Evolutionary conservation across 1,139 yeast species (phyloP).

Genomic region (Blastobotrys illinoisensis): DNA sequence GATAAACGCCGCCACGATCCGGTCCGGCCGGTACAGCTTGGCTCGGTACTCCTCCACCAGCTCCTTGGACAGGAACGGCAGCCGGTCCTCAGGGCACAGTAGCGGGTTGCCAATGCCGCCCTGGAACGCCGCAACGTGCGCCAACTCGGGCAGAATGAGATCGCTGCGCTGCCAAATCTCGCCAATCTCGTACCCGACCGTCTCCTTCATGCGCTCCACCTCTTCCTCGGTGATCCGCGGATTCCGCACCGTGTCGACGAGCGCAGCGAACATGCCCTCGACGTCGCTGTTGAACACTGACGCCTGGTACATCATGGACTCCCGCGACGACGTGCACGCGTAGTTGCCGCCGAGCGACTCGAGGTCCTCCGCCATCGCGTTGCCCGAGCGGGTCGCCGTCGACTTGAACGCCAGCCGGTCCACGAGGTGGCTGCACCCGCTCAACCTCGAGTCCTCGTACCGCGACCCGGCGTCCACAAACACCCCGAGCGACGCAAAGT

Average conservation of each 20-base stretch:
- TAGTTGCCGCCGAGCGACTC: constrained; percentile 88
- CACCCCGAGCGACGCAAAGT: constrained; percentile 85
- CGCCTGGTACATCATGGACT: constrained; percentile 88
- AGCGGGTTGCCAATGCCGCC: constrained; percentile 84
- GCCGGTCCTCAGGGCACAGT: constrained; percentile 68
- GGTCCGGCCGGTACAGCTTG: constrained; percentile 70
- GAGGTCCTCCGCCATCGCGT: constrained; percentile 68
- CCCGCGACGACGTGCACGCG: constrained; percentile 91
- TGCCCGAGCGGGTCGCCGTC: constrained; percentile 56
- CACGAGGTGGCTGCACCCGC: constrained; percentile 75
- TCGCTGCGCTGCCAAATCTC: constrained; percentile 87
- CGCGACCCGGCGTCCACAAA: constrained; percentile 90
- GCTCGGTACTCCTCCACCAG: constrained; percentile 59
- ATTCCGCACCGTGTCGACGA: constrained; percentile 72
- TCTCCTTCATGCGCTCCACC: constrained; percentile 62
- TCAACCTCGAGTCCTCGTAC: constrained; percentile 50
- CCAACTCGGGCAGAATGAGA: constrained; percentile 74
- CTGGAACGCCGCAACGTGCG: constrained; percentile 77
- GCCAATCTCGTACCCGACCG: constrained; percentile 75
- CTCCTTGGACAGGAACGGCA: constrained; percentile 49
- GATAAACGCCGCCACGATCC: constrained; percentile 80
- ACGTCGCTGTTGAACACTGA: constrained; percentile 85
- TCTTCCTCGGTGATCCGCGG: constrained; percentile 70
- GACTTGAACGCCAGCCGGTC: constrained; percentile 86
- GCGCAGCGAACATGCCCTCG: constrained; percentile 71